Evolutionary conservation across 2,329 filamentous ascomycete genomes (phyloP).

Genomic region (Ophiocordyceps camponoti-rufipedis): DNA sequence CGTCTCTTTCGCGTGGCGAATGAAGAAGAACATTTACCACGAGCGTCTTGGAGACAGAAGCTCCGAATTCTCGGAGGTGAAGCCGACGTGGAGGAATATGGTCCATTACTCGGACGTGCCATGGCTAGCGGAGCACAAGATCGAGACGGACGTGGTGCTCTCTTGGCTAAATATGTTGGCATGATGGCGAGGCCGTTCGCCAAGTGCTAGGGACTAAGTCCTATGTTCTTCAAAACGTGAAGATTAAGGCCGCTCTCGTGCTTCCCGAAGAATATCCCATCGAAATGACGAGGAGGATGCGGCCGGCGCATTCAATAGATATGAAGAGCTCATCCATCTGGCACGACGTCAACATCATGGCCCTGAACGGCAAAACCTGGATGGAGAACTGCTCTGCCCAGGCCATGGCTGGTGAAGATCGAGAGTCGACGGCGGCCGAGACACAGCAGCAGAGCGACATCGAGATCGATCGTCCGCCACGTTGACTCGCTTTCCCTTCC

Average conservation of each 20-base stretch:
- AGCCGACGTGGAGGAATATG: constrained; percentile 21
- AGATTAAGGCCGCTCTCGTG: constrained; percentile 3
- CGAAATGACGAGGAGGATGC: constrained; percentile 4
- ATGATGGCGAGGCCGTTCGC: constrained; percentile 22
- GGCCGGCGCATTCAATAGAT: constrained; percentile 1
- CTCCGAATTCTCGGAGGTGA: constrained; percentile 10
- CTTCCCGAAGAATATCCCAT: constrained; percentile 1
- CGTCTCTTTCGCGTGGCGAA: constrained; percentile 8
- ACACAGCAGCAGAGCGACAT: neutral
- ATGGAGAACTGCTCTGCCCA: constrained; percentile 3
- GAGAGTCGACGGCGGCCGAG: neutral
- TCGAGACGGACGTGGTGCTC: constrained; percentile 20
- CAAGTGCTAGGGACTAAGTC: constrained; percentile 3
- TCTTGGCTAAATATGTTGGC: constrained; percentile 23
- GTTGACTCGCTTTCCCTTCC: neutral
- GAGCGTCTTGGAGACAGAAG: constrained; percentile 11
- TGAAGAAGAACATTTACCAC: constrained; percentile 7
- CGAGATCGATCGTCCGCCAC: neutral
- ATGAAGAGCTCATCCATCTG: constrained; percentile 3
- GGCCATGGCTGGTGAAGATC: constrained; percentile 1
- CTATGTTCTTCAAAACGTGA: constrained; percentile 2
- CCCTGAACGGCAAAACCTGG: constrained; percentile 4
- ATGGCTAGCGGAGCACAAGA: constrained; percentile 25
- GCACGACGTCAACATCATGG: constrained; percentile 4
- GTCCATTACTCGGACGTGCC: constrained; percentile 17